Base-by-base conservation (phyloP, 768 basidiomycete genomes). In the Agaricus sinodeliciosus region DNA sequence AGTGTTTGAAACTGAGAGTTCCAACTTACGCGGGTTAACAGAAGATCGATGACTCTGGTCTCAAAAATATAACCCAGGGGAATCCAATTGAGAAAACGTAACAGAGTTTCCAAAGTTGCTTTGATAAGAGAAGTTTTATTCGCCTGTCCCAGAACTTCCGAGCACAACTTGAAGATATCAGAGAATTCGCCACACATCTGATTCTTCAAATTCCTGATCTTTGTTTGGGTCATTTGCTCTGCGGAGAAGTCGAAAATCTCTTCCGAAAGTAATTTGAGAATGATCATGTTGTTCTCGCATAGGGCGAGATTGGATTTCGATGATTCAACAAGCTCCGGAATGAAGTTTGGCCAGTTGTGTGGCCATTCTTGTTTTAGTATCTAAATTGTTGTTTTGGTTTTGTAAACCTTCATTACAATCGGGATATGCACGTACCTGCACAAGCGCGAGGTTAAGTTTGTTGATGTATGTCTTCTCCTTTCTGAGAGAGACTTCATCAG, bases 271-370 rank as follows among this genome's bases (percentile, higher is more conserved):
- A 99, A 78, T 64, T 91, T 90, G 60, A 98, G 78, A 66, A 99
- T 98, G 68, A 93, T 81, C 96, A 99, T 99, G 73, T 99, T 99
- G 79, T 99, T 99, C 73, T 99, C 96, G 78, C 96, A 98, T 27
- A 98, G 80, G 2, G 90, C 85, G 37, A 97, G 81, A 65, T 94
- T 97, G 40, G 91, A 92, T 69, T 95, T 95, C 41, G 95, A 98
- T 7, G 95, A 96, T 60, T 94, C 87, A 55, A 98, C 94, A 43
- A 98, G 89, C 69, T 98, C 94, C 9, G 90, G 84, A 62, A 97
- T 96, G 75, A 97, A 98, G 18, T 81, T 90, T 28, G 95, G 94
- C 96, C 96, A 99, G 63, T 96, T 94, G 67, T 96, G 91, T 22
- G 95, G 95, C 96, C 96, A 99, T 67, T 97, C 96, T 75, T 98